Percentiles rank a stretch among this genome's conserved stretches.
phyloP scores from a whole-genome alignment of 371 early-diverging fungal genomes.

The Zopfochytrium polystomum region DNA sequence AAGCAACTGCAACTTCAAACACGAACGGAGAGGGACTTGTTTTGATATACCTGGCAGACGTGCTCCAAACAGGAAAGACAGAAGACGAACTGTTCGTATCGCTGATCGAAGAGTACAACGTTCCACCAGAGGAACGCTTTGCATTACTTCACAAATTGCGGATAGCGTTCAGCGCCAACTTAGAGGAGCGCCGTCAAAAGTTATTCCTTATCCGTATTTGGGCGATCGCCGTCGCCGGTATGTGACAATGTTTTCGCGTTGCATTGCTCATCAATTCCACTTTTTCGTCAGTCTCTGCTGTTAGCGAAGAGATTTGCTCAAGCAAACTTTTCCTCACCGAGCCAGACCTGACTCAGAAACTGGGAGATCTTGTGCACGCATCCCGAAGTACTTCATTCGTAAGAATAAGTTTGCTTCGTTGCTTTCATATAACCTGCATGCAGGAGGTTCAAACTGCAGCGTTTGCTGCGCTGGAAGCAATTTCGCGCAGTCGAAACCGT shows the following conservation, averaged over 20 bases:
- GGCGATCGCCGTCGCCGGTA: slow-evolving; percentile 60
- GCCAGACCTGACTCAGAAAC: slow-evolving; percentile 71
- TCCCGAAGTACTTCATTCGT: slow-evolving; percentile 7
- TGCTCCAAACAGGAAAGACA: slow-evolving; percentile 24
- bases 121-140: slow-evolving; percentile 75
- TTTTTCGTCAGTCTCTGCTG: slow-evolving; percentile 17
- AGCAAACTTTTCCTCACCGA: slow-evolving; percentile 79
- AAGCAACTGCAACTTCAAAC: background rate
- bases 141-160: slow-evolving; percentile 76
- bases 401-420: background rate
- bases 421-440: background rate
- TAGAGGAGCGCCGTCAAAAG: slow-evolving; percentile 49
- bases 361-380: slow-evolving; percentile 69
- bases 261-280: slow-evolving; percentile 2
- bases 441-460: slow-evolving; percentile 74
- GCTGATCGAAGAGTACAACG: slow-evolving; percentile 59
- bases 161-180: slow-evolving; percentile 60
- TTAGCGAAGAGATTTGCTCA: slow-evolving; percentile 65
- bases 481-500: slow-evolving; percentile 72
- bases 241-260: slow-evolving; percentile 10
- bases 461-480: slow-evolving; percentile 75
- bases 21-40: slow-evolving; percentile 42
- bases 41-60: slow-evolving; percentile 41
- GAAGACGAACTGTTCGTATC: slow-evolving; percentile 40
- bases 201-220: slow-evolving; percentile 72